Conservation (phyloP, 2,329 filamentous ascomycete genomes). For the Aspergillus sp. region DNA sequence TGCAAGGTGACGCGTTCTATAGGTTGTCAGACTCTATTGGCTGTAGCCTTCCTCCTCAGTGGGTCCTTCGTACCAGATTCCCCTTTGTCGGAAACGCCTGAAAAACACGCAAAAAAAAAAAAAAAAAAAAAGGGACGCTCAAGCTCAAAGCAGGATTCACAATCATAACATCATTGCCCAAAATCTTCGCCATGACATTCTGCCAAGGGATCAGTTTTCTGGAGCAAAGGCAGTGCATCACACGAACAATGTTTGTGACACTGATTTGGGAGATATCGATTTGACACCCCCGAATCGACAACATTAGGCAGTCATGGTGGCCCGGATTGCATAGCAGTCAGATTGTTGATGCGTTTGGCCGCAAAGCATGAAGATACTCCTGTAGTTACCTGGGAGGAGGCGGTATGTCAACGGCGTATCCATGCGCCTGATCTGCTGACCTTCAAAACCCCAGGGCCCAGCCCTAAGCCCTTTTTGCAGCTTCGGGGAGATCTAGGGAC, state of each 20-base stretch:
- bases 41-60: constrained; percentile 9
- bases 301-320: constrained; percentile 28
- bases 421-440: constrained; percentile 27
- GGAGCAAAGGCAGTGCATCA: constrained; percentile 10
- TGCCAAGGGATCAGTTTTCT: constrained; percentile 1
- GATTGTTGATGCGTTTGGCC: constrained; percentile 2
- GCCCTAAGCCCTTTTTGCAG: constrained; percentile 36
- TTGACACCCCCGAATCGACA: constrained; percentile 28
- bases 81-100: constrained; percentile 29
- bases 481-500: background rate
- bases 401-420: background rate
- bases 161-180: constrained; percentile 18
- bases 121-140: constrained; percentile 16
- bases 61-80: constrained; percentile 30
- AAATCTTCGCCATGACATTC: background rate
- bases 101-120: constrained; percentile 18
- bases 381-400: constrained; percentile 6
- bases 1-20: constrained; percentile 30
- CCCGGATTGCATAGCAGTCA: constrained; percentile 2
- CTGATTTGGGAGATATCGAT: constrained; percentile 22
- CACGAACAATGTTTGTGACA: constrained; percentile 22
- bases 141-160: background rate
- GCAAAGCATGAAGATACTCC: background rate
- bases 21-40: constrained; percentile 30
- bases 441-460: constrained; percentile 30